A percentile compares a stretch with the other conserved stretches of the same genome.
These are phyloP conservation scores for sunflower (Helianthus annuus) DNA, from an alignment of 129 eudicot species.

Conservation along the genomic window DNA sequence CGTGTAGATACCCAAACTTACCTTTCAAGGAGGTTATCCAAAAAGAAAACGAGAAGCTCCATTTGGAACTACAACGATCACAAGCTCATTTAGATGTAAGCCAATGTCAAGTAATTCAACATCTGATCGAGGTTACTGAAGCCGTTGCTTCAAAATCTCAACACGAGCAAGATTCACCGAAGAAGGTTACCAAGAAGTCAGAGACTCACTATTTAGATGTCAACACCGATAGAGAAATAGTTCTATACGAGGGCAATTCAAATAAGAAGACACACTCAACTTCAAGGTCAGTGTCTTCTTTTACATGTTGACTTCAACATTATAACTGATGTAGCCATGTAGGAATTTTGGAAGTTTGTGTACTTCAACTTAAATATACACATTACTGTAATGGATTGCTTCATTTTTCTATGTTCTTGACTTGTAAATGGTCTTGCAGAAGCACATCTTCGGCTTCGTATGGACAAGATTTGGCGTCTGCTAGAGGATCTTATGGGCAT, in stretches of 20 bases:
- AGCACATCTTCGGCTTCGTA: slow-evolving; percentile 62
- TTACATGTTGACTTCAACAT: background rate
- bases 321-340: slow-evolving; percentile 1
- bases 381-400: background rate
- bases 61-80: slow-evolving; percentile 82
- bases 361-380: slow-evolving; percentile 4
- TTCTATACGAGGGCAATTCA: slow-evolving; percentile 37
- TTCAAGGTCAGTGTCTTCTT: slow-evolving; percentile 57
- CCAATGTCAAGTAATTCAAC: slow-evolving; percentile 92
- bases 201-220: slow-evolving; percentile 27
- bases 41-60: slow-evolving; percentile 91
- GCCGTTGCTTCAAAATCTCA: slow-evolving; percentile 62
- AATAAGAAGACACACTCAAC: slow-evolving; percentile 45
- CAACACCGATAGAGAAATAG: slow-evolving; percentile 39
- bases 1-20: slow-evolving; percentile 94
- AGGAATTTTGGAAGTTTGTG: background rate
- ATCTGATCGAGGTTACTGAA: slow-evolving; percentile 81
- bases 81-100: slow-evolving; percentile 79
- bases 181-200: slow-evolving; percentile 41
- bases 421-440: slow-evolving; percentile 47
- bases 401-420: background rate
- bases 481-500: slow-evolving; percentile 49
- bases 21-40: slow-evolving; percentile 67
- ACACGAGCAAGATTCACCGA: slow-evolving; percentile 56
- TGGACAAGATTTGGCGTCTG: slow-evolving; percentile 55